Evolutionary conservation across 306 rosid genomes (phyloP), one percentile per base, ranked within the genome.

Genomic region (Dalbergia cultrata): DNA sequence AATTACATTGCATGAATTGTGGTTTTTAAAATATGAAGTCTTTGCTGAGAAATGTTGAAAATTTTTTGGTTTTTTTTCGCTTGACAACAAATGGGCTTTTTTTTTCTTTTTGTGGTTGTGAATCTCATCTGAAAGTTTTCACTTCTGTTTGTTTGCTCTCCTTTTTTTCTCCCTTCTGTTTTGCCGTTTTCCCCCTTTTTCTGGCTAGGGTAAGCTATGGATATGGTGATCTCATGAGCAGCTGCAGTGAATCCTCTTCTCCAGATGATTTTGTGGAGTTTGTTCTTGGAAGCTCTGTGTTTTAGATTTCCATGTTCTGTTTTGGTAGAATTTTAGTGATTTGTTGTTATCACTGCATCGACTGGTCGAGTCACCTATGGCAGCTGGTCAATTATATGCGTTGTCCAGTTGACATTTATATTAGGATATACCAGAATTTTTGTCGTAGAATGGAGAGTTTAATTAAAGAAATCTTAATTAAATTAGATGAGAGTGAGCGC

Each of bases 181-280:
- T 17, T n/a, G n/a, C 17, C 31, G 31, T 19, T 10, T 61, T 39
- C 18, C n/a, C n/a, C 57, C 7, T 4, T 31, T 45, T 53, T 56
- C 37, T 85, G 82, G 81, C 65, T 85, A 88, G 91, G 91, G 77
- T 81, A 77, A 80, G 83, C 88, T 74, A 76, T 80, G 87, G 88
- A 83, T 82, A 57, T 47, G 90, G 79, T 79, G 91, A 82, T 81
- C 59, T 68, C 67, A 72, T 81, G 89, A 75, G 89, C 85, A 77
- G 91, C 88, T 75, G 81, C 85, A 43, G 57, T n/a, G n/a, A 72
- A 81, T 65, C 76, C 76, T 79, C 80, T 52, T 84, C 81, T 50
- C 67, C 78, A 68, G 90, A 74, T 67, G 76, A 76, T 79, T 78
- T 59, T 82, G 78, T 85, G 83, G 76, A 81, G 88, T 76, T 79